Evolutionary conservation across 371 early-diverging fungal genomes (phyloP), one percentile per base, ranked within the genome.

Genomic region (Quaeritorhiza haematococci): DNA sequence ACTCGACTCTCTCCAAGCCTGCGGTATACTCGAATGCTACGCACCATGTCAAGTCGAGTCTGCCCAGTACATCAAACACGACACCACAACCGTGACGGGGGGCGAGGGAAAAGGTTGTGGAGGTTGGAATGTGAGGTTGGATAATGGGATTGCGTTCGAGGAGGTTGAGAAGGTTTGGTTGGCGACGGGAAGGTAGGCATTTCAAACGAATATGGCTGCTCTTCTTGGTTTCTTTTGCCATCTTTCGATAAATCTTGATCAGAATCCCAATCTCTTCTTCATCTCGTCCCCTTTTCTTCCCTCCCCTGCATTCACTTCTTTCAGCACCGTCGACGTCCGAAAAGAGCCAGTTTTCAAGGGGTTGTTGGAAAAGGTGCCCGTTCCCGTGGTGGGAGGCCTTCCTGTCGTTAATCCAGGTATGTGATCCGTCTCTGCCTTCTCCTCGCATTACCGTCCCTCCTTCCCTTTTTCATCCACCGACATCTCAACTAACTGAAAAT

Each of bases 161-260:
- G 24, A 47, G 21, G 28, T 56, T 32, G 55, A 47, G 28, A 21
- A 55, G 21, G 56, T 61, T 43, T 61, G 61, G 61, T 21, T 61
- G 26, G 61, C 55, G 24, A 61, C 61, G 29, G 61, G 61, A 3
- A 17, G 46, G 13, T 26, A 3, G 17, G 3, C n/a, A n/a, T n/a
- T n/a, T n/a, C n/a, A n/a, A n/a, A n/a, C n/a, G n/a, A n/a, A n/a
- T n/a, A n/a, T n/a, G n/a, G n/a, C n/a, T n/a, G n/a, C n/a, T n/a
- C n/a, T n/a, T n/a, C n/a, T n/a, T n/a, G n/a, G n/a, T n/a, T n/a
- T n/a, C n/a, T n/a, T n/a, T n/a, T n/a, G n/a, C n/a, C n/a, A n/a
- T n/a, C n/a, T n/a, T n/a, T n/a, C n/a, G n/a, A n/a, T n/a, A n/a
- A n/a, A n/a, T n/a, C n/a, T n/a, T n/a, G n/a, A n/a, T n/a, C n/a